Percentiles rank a stretch among this genome's conserved stretches.
Evolutionary conservation across 768 basidiomycete species (phyloP).

Genomic region (Hortiboletus flavorubellus): DNA sequence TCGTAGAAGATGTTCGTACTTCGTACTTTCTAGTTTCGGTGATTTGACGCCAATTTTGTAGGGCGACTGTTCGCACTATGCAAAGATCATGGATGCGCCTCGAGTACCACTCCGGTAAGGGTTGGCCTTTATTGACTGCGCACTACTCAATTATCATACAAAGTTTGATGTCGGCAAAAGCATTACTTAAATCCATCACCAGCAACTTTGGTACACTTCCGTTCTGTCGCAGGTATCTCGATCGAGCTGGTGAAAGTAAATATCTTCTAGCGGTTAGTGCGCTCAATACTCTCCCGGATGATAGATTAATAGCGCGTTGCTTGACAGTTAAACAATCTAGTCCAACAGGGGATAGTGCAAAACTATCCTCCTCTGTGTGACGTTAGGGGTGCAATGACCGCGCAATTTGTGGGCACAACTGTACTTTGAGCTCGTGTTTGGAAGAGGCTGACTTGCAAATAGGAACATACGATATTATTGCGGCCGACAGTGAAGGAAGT

Average conservation of each 20-base stretch:
- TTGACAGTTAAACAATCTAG: slow-evolving; percentile 80
- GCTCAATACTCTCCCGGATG: not conserved
- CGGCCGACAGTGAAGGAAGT: slow-evolving; percentile 85
- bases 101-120: slow-evolving; percentile 73
- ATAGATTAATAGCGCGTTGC: not conserved
- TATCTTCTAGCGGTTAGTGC: slow-evolving; percentile 80
- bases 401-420: slow-evolving; percentile 69
- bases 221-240: slow-evolving; percentile 93
- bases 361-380: slow-evolving; percentile 94
- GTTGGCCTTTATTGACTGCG: not conserved
- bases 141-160: not conserved
- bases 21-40: not conserved
- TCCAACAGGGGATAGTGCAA: slow-evolving; percentile 81
- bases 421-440: not conserved
- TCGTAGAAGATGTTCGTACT: slow-evolving; percentile 69
- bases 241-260: slow-evolving; percentile 87
- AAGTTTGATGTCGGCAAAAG: slow-evolving; percentile 82
- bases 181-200: slow-evolving; percentile 82
- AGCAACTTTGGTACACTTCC: slow-evolving; percentile 94
- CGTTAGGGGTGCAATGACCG: slow-evolving; percentile 83
- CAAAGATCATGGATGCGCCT: slow-evolving; percentile 65
- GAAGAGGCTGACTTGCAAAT: slow-evolving; percentile 12
- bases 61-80: slow-evolving; percentile 96
- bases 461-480: slow-evolving; percentile 85
- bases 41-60: slow-evolving; percentile 27